Evolutionary conservation across 768 basidiomycete species (phyloP).

Genomic region (Mycena latifolia): DNA sequence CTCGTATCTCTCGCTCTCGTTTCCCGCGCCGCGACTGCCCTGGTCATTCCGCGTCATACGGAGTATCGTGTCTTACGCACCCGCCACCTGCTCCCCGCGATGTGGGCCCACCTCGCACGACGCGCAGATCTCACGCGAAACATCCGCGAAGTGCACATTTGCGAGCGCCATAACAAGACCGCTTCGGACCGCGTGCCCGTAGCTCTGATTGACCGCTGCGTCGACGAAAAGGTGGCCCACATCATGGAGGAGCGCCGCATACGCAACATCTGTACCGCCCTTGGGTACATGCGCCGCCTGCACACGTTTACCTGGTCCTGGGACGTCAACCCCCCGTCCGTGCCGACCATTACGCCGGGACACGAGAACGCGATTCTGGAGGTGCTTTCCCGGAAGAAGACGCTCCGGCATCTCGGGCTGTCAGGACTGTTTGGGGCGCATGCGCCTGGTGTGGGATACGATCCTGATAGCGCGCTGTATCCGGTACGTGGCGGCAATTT

Average conservation of each 20-base stretch:
- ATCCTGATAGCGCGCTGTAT: conserved; percentile 49
- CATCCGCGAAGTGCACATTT: conserved; percentile 60
- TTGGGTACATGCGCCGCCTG: conserved; percentile 57
- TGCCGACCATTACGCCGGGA: conserved; percentile 46
- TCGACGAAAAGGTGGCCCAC: conserved; percentile 41
- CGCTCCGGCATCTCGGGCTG: conserved; percentile 51
- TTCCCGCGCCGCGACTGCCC: conserved; percentile 49
- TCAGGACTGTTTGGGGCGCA: conserved; percentile 54
- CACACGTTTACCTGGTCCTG: conserved; percentile 60
- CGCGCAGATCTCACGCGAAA: conserved; percentile 62
- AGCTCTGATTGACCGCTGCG: conserved; percentile 47
- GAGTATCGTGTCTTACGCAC: conserved; percentile 63
- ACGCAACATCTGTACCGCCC: conserved; percentile 53
- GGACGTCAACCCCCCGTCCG: conserved; percentile 39
- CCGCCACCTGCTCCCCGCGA: conserved; percentile 51
- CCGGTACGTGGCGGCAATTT: conserved; percentile 48
- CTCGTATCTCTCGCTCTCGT: conserved; percentile 60
- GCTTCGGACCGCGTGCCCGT: conserved; percentile 57
- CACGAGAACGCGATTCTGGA: conserved; percentile 57
- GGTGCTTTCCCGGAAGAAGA: conserved; percentile 43
- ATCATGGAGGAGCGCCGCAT: conserved; percentile 49
- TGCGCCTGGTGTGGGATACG: conserved; percentile 44
- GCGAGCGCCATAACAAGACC: conserved; percentile 50
- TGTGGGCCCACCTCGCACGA: conserved; percentile 66
- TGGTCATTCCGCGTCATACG: conserved; percentile 61